A percentile compares a stretch with the other conserved stretches of the same genome.
Conservation (phyloP, 169 alveolate species). For the Cystoisospora suis region DNA sequence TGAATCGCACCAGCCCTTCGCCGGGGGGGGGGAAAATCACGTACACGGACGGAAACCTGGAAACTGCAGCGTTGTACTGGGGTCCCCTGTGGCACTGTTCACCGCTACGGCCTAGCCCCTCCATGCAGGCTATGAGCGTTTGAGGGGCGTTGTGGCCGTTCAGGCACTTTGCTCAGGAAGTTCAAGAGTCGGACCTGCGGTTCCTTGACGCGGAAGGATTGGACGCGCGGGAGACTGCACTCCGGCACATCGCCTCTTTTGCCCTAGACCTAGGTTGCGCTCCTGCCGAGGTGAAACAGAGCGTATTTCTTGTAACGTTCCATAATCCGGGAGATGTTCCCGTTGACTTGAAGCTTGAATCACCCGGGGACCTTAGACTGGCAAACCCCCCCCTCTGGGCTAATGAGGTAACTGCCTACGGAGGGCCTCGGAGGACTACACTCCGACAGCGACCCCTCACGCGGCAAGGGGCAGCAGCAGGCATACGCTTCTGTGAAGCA, state of each 20-base stretch:
- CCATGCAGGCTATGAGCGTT: no score
- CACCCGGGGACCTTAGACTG: background rate
- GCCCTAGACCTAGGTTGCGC: background rate
- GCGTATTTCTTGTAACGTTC: background rate
- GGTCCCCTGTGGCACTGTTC: background rate
- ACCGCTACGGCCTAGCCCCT: background rate
- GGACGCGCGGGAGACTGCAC: background rate
- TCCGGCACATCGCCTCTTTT: background rate
- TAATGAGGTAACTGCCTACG: background rate
- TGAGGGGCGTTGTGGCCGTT: no score
- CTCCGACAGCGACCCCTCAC: no score
- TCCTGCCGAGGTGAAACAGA: background rate
- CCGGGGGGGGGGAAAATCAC: background rate
- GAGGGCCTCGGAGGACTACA: no score
- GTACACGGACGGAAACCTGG: background rate
- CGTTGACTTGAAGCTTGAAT: background rate
- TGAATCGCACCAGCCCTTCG: background rate
- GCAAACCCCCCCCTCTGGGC: background rate
- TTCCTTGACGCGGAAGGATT: background rate
- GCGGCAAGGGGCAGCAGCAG: no score
- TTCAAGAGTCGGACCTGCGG: background rate
- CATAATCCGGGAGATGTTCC: conserved; percentile 7
- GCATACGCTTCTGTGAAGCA: no score
- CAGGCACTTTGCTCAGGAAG: conserved; percentile 1
- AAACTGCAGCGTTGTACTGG: background rate